These are phyloP conservation scores for Ceratobasidium sp. DNA, from an alignment of 1,284 basidiomycete species.

Conservation along the genomic window DNA sequence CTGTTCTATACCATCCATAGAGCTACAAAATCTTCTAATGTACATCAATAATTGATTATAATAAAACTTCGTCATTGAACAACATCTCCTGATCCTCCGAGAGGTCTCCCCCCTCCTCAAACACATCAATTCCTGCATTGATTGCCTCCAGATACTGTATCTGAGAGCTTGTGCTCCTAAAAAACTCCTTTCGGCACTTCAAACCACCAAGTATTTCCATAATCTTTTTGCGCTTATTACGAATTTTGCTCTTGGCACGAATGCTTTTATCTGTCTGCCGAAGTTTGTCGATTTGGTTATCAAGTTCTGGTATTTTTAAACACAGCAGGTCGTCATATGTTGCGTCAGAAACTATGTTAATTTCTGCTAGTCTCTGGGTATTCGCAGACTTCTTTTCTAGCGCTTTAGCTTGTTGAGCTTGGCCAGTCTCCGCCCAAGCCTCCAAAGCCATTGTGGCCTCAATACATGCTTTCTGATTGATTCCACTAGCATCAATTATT, in stretches of 20 bases:
- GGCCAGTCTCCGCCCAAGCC: background rate
- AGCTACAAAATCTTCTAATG: background rate
- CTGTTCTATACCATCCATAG: background rate
- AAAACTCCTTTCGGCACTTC: background rate
- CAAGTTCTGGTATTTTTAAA: background rate
- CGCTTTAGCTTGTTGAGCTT: background rate
- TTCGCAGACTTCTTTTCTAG: background rate
- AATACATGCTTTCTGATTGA: background rate
- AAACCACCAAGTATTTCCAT: background rate
- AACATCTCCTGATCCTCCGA: background rate
- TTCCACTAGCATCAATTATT: constrained; percentile 1
- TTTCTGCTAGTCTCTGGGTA: background rate
- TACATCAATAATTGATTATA: background rate
- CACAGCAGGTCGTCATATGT: background rate
- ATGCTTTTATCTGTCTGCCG: background rate
- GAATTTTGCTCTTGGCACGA: background rate
- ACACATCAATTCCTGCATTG: background rate
- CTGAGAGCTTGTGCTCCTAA: background rate
- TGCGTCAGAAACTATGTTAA: background rate
- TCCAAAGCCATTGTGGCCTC: background rate
- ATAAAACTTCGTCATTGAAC: background rate
- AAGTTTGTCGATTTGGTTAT: constrained; percentile 13
- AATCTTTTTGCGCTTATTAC: background rate
- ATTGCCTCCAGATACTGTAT: background rate
- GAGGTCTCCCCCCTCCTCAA: background rate